Evolutionary conservation across 805 yeast genomes (phyloP).

Genomic region (Barnettozyma wickerhamii): DNA sequence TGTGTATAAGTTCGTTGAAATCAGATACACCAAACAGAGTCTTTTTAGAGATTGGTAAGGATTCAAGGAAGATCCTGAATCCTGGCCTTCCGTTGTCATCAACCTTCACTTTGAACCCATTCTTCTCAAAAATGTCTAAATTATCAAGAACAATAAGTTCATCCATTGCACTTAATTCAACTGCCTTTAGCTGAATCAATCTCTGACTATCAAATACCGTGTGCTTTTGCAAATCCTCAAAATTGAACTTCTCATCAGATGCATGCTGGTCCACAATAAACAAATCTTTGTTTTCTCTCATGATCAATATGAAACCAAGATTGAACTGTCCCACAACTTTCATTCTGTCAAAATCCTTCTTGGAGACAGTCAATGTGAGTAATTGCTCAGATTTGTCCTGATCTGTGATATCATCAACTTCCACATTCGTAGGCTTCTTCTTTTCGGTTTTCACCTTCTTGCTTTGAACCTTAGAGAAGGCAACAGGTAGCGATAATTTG

Average conservation of each 20-base stretch:
- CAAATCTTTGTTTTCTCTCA: conserved; percentile 48
- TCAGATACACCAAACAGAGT: conserved; percentile 61
- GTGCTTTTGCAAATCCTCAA: conserved; percentile 59
- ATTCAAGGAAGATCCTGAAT: conserved; percentile 43
- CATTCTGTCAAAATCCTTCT: conserved; percentile 74
- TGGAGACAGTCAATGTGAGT: conserved; percentile 58
- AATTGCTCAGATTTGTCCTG: conserved; percentile 50
- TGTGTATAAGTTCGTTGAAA: conserved; percentile 71
- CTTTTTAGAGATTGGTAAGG: conserved; percentile 72
- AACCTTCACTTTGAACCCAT: conserved; percentile 68
- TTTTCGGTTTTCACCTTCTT: background rate
- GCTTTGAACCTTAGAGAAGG: conserved; percentile 1
- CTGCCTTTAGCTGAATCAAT: conserved; percentile 49
- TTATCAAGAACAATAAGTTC: conserved; percentile 68
- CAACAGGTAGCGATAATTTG: conserved; percentile 1
- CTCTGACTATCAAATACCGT: conserved; percentile 65
- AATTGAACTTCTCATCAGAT: conserved; percentile 91
- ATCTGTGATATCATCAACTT: conserved; percentile 40
- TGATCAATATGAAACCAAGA: conserved; percentile 85
- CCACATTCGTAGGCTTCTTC: conserved; percentile 1
- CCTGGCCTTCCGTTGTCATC: conserved; percentile 55
- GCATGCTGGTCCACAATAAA: conserved; percentile 98
- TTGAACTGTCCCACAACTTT: conserved; percentile 88
- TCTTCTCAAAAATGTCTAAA: conserved; percentile 50
- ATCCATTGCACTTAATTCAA: conserved; percentile 75